Evolutionary conservation across 139 green algal species (phyloP).

Genomic region (Chlorella sp.): DNA sequence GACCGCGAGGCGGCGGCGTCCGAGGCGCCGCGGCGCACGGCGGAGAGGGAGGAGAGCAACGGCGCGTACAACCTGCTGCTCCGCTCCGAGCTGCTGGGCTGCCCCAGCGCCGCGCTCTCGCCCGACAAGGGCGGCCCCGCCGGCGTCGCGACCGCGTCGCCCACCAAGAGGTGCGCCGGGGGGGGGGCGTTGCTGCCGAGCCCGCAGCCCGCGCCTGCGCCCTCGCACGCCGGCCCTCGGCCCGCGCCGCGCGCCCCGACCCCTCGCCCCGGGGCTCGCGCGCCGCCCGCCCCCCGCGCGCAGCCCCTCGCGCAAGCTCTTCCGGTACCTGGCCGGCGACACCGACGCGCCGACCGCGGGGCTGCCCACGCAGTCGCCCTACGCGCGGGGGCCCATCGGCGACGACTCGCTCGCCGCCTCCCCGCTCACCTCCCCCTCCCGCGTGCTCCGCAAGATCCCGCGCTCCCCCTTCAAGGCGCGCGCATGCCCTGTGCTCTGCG

Average conservation of each 20-base stretch:
- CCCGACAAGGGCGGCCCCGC: slow-evolving; percentile 55
- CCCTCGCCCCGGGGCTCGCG: too few species aligned
- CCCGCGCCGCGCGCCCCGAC: too few species aligned
- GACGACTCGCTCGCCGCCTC: slow-evolving; percentile 36
- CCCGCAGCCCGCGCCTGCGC: too few species aligned
- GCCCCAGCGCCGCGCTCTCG: slow-evolving; percentile 41
- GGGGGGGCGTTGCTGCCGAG: neutral
- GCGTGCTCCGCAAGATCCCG: slow-evolving; percentile 83
- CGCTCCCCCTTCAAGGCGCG: slow-evolving; percentile 92
- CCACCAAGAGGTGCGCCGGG: slow-evolving; percentile 23
- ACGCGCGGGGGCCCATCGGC: slow-evolving; percentile 63
- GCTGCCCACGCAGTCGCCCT: slow-evolving; percentile 63
- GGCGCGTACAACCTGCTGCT: slow-evolving; percentile 80
- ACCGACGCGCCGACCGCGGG: slow-evolving; percentile 60
- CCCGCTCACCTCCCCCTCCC: slow-evolving; percentile 39
- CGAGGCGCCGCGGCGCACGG: slow-evolving; percentile 9
- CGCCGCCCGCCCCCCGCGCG: neutral
- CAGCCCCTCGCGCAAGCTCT: slow-evolving; percentile 68
- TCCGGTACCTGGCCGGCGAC: slow-evolving; percentile 78
- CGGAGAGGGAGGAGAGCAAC: slow-evolving; percentile 36
- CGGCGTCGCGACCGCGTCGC: slow-evolving; percentile 8
- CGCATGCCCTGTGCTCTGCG: neutral
- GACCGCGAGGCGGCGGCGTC: slow-evolving; percentile 67
- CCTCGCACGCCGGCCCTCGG: neutral
- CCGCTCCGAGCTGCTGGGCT: slow-evolving; percentile 72